Evolutionary conservation across 1,284 basidiomycete species (phyloP).

Genomic region (Microstroma glucosiphilum): DNA sequence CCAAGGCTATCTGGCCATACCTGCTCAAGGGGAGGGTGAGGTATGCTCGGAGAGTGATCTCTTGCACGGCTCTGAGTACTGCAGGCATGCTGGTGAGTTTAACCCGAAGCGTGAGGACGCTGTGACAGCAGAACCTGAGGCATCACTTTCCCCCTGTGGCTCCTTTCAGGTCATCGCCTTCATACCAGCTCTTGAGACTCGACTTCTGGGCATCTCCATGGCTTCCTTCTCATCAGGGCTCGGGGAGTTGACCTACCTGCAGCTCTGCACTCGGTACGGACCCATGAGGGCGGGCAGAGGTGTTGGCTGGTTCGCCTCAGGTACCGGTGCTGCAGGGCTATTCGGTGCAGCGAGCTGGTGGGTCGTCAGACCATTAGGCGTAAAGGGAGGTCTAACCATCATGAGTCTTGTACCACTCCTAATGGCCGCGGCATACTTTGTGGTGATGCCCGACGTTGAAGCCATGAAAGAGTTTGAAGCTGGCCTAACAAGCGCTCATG

Average conservation of each 20-base stretch:
- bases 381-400: conserved; percentile 68
- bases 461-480: conserved; percentile 11
- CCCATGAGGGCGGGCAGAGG: conserved; percentile 12
- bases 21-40: conserved; percentile 34
- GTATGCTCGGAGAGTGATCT: conserved; percentile 29
- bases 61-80: conserved; percentile 52
- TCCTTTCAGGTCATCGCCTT: conserved; percentile 61
- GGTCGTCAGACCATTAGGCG: conserved; percentile 78
- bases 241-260: conserved; percentile 89
- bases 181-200: conserved; percentile 64
- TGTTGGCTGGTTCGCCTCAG: conserved; percentile 55
- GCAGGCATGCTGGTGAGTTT: conserved; percentile 34
- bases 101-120: neutral
- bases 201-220: conserved; percentile 77
- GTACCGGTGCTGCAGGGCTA: conserved; percentile 88
- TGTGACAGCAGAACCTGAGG: neutral
- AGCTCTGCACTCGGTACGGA: conserved; percentile 70
- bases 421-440: conserved; percentile 35
- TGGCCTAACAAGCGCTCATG: neutral
- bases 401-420: conserved; percentile 34
- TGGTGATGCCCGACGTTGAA: conserved; percentile 25
- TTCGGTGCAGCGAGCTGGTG: conserved; percentile 92
- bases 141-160: conserved; percentile 53
- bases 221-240: conserved; percentile 89
- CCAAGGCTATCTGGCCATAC: conserved; percentile 91